Conservation (phyloP, 2,329 filamentous ascomycete genomes). For the Pleomassaria siparia region DNA sequence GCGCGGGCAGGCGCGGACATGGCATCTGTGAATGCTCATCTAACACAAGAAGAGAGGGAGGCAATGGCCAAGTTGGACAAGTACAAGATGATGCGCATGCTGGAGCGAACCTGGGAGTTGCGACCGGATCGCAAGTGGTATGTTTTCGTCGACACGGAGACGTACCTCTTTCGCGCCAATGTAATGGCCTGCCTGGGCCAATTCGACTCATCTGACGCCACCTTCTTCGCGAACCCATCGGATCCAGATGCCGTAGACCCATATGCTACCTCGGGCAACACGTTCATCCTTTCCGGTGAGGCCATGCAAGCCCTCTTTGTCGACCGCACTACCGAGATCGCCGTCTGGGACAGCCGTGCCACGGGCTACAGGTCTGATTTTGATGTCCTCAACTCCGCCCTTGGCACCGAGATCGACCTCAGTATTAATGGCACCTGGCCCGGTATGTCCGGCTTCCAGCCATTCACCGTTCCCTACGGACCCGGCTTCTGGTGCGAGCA, state of each 20-base stretch:
- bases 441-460: conserved; percentile 30
- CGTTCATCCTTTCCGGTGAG: conserved; percentile 54
- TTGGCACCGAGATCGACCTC: conserved; percentile 49
- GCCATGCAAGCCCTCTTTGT: conserved; percentile 48
- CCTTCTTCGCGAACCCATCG: conserved; percentile 54
- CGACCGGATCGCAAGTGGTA: conserved; percentile 58
- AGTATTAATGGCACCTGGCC: conserved; percentile 52
- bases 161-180: conserved; percentile 57
- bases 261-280: conserved; percentile 57
- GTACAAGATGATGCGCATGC: conserved; percentile 43
- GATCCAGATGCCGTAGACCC: conserved; percentile 35
- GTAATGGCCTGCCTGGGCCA: conserved; percentile 55
- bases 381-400: conserved; percentile 52
- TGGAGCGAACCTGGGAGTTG: conserved; percentile 38
- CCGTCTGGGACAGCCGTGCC: conserved; percentile 50
- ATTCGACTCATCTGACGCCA: conserved; percentile 51
- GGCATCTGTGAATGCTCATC: conserved; percentile 18
- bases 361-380: conserved; percentile 53
- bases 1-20: conserved; percentile 33
- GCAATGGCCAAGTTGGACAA: conserved; percentile 33
- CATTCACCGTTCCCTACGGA: conserved; percentile 43
- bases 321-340: conserved; percentile 45
- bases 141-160: conserved; percentile 62
- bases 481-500: conserved; percentile 46
- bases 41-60: conserved; percentile 22